phyloP scores from a whole-genome alignment of 1,139 yeast genomes.

The Pichia cactophila region DNA sequence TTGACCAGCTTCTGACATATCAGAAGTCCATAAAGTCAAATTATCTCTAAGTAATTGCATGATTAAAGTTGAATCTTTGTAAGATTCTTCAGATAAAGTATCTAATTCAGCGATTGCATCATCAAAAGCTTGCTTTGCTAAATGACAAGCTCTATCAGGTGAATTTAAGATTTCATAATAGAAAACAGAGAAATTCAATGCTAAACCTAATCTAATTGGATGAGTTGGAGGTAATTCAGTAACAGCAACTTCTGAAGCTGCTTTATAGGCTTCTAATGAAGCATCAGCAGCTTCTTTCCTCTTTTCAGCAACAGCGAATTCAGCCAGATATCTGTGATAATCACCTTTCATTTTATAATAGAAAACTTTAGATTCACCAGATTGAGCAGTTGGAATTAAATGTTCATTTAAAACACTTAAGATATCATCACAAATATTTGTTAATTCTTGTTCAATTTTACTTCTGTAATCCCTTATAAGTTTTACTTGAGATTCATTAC shows the following conservation, averaged over 20 bases:
- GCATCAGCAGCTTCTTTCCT: conserved; percentile 89
- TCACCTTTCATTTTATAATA: conserved; percentile 99
- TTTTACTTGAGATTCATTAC: conserved; percentile 79
- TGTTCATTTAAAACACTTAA: conserved; percentile 80
- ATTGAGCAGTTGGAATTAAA: conserved; percentile 87
- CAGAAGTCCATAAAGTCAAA: conserved; percentile 96
- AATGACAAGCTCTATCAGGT: conserved; percentile 97
- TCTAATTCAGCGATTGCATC: conserved; percentile 99
- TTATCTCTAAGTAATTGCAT: conserved; percentile 98
- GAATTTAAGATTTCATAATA: conserved; percentile 97
- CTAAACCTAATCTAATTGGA: conserved; percentile 96
- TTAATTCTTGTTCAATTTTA: conserved; percentile 88
- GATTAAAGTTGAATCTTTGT: conserved; percentile 95
- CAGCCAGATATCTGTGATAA: conserved; percentile 98
- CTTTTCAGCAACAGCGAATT: conserved; percentile 85
- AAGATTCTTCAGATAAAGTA: conserved; percentile 94
- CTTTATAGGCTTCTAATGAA: conserved; percentile 88
- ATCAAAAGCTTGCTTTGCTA: conserved; percentile 98
- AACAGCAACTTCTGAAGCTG: conserved; percentile 95
- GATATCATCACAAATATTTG: conserved; percentile 91
- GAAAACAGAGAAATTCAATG: conserved; percentile 95
- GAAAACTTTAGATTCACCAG: conserved; percentile 97
- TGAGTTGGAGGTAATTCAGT: conserved; percentile 97
- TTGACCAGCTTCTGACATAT: conserved; percentile 81
- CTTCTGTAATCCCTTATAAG: conserved; percentile 92